phyloP scores from a whole-genome alignment of 2,329 filamentous ascomycete genomes.

The Trichoderma hamatum region DNA sequence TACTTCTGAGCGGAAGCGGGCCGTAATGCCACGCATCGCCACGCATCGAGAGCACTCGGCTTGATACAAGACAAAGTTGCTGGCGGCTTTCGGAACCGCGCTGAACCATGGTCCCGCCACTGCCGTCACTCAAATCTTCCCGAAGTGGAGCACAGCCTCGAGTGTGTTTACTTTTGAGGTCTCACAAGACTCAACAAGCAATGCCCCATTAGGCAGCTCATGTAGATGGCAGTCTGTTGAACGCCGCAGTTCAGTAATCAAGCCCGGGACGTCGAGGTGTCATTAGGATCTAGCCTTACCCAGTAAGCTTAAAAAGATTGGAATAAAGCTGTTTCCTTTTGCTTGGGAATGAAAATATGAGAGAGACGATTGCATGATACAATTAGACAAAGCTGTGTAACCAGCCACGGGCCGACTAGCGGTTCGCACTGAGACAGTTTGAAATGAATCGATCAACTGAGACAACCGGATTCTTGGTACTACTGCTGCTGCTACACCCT shows the following conservation, averaged over 20 bases:
- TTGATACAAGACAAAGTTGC: background rate
- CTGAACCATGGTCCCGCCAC: constrained; percentile 1
- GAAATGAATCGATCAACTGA: constrained; percentile 1
- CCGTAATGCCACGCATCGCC: background rate
- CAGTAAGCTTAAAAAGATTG: constrained; percentile 6
- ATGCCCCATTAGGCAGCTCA: constrained; percentile 18
- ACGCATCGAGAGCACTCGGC: background rate
- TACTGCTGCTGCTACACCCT: background rate
- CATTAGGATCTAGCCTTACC: background rate
- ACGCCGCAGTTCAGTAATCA: background rate
- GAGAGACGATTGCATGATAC: background rate
- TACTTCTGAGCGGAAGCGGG: background rate
- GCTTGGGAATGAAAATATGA: too few species aligned
- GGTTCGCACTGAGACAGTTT: background rate
- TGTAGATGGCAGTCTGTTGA: background rate
- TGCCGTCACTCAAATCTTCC: background rate
- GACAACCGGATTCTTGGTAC: background rate
- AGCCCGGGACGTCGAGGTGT: background rate
- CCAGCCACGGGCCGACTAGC: background rate
- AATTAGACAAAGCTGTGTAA: background rate
- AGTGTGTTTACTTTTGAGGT: background rate
- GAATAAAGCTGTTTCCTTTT: background rate
- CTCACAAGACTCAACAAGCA: background rate
- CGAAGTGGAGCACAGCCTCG: background rate
- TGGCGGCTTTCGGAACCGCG: background rate